A percentile compares a stretch with the other conserved stretches of the same genome.
phyloP scores from a whole-genome alignment of 1,284 basidiomycete genomes.

The Xanthoconium separans region DNA sequence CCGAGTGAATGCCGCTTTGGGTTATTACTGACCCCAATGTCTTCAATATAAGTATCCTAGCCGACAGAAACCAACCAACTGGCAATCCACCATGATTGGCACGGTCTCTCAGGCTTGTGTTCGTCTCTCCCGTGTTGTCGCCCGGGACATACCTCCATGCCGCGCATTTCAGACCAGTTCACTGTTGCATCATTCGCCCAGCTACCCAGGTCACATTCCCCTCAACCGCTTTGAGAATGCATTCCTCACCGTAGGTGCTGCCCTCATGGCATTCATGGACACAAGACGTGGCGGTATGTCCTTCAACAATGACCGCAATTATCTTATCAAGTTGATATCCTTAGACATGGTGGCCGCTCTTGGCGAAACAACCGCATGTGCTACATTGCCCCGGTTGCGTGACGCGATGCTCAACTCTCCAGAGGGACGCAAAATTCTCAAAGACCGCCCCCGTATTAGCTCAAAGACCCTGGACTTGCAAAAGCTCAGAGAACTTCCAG shows the following conservation, averaged over 20 bases:
- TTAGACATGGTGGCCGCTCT: constrained; percentile 92
- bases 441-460: constrained; percentile 82
- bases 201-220: constrained; percentile 80
- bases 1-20: too few species aligned
- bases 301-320: background rate
- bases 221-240: constrained; percentile 80
- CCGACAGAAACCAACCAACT: too few species aligned
- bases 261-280: constrained; percentile 79
- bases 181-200: constrained; percentile 32
- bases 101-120: background rate
- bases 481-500: constrained; percentile 62
- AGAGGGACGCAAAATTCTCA: constrained; percentile 83
- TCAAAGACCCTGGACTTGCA: constrained; percentile 77
- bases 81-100: background rate
- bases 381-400: constrained; percentile 77
- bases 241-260: constrained; percentile 85
- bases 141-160: background rate
- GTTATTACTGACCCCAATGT: too few species aligned
- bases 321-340: constrained; percentile 2
- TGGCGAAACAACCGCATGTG: constrained; percentile 86
- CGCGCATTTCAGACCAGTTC: constrained; percentile 15
- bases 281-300: constrained; percentile 82
- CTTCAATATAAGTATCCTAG: too few species aligned
- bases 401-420: constrained; percentile 77
- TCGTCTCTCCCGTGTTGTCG: background rate